phyloP scores from a whole-genome alignment of 192 early-diverging fungal species.

The Backusella mclennaniae region DNA sequence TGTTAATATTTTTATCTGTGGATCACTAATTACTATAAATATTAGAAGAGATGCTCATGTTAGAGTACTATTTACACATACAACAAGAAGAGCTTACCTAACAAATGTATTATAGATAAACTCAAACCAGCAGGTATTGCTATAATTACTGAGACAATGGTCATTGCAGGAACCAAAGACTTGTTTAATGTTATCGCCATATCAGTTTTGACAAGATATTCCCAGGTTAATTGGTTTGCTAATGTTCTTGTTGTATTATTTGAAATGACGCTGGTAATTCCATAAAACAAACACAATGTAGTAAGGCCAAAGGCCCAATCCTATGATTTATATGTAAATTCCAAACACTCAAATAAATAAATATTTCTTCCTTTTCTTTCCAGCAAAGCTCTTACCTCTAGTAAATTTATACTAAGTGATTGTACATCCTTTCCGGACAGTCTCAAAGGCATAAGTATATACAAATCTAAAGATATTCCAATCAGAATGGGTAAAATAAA shows the following conservation, averaged over 20 bases:
- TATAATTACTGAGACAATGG: neutral
- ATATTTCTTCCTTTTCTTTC: neutral
- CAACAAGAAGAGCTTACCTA: neutral
- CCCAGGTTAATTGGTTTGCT: conserved; percentile 5
- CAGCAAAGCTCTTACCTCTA: neutral
- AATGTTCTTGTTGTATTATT: neutral
- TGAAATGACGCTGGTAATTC: conserved; percentile 13
- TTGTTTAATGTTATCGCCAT: neutral
- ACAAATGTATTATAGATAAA: neutral
- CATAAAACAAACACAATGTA: conserved; percentile 16
- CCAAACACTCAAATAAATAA: neutral
- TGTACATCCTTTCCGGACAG: neutral
- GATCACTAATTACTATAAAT: conserved; percentile 15
- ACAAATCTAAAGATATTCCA: conserved; percentile 71
- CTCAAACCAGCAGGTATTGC: conserved; percentile 10
- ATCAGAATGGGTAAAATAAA: conserved; percentile 62
- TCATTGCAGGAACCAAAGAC: conserved; percentile 6
- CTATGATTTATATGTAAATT: neutral
- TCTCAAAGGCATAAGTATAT: conserved; percentile 60
- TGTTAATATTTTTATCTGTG: conserved; percentile 15
- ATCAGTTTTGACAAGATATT: neutral
- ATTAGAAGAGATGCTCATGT: neutral
- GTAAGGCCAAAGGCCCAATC: conserved; percentile 27
- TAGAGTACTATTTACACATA: neutral
- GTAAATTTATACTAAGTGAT: neutral